Conservation (phyloP, 495 filamentous ascomycete species). For the Xylaria longipes region DNA sequence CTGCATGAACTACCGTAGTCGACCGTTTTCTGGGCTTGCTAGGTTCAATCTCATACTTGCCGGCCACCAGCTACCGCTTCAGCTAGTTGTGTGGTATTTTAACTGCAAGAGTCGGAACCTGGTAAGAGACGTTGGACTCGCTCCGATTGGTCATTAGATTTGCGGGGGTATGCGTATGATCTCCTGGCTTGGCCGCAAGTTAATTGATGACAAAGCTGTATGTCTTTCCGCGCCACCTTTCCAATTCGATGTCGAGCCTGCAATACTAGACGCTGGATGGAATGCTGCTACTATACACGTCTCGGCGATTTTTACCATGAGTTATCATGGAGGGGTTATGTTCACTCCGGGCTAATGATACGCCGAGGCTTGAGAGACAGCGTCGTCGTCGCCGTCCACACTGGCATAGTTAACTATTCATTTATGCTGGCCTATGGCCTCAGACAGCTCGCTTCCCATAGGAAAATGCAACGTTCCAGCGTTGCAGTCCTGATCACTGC, state of each 20-base stretch:
- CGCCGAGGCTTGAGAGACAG: neutral
- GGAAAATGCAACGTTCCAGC: neutral
- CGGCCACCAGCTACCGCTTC: neutral
- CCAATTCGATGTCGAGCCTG: neutral
- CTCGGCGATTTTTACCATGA: neutral
- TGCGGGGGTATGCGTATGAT: neutral
- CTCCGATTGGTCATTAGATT: constrained; percentile 9
- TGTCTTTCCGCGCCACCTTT: neutral
- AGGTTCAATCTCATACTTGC: neutral
- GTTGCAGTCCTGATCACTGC: neutral
- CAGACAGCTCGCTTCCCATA: neutral
- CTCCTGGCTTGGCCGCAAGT: neutral
- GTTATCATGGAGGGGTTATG: neutral
- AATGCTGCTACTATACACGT: neutral
- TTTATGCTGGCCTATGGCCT: neutral
- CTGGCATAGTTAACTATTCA: neutral
- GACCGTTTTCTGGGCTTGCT: neutral
- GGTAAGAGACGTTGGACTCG: neutral
- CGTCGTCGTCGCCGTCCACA: neutral
- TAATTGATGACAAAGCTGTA: neutral
- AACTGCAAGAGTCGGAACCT: constrained; percentile 1
- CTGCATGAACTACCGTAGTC: constrained; percentile 18
- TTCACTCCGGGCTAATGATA: neutral
- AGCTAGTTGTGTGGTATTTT: neutral
- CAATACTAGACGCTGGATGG: neutral